These are phyloP conservation scores for Nicotiana benthamiana DNA, from an alignment of 257 asterid genomes.

Conservation along the genomic window DNA sequence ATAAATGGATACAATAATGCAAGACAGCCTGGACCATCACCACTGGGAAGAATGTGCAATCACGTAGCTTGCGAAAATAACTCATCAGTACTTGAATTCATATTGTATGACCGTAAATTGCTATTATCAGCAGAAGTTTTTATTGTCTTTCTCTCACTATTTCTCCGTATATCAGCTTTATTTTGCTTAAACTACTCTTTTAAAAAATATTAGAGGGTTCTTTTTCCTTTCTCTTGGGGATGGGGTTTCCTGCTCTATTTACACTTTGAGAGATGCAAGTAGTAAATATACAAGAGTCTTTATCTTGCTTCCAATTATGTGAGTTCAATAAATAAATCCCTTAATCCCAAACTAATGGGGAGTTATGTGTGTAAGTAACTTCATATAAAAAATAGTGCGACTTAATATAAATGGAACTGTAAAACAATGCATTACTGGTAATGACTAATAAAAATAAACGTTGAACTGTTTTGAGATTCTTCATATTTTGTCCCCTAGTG, in stretches of 20 bases:
- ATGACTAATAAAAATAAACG: too few relatives aligned
- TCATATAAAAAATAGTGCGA: too few relatives aligned
- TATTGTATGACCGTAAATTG: neutral
- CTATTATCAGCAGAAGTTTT: neutral
- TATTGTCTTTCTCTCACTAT: neutral
- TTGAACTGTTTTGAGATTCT: too few relatives aligned
- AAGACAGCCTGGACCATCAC: neutral
- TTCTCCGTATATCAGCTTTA: neutral
- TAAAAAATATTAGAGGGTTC: neutral
- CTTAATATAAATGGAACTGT: too few relatives aligned
- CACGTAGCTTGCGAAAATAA: neutral
- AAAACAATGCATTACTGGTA: too few relatives aligned
- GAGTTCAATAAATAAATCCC: neutral
- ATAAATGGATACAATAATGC: neutral
- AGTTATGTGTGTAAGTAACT: too few relatives aligned
- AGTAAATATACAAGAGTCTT: neutral
- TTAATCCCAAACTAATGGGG: neutral
- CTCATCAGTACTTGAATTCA: neutral
- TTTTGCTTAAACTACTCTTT: neutral
- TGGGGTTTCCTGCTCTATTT: neutral
- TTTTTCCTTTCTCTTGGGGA: neutral
- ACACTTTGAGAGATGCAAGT: neutral
- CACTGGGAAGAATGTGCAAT: neutral
- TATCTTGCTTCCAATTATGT: neutral
- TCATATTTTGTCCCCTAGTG: too few relatives aligned